Base-by-base conservation (phyloP, 1,284 basidiomycete species). In the Crucibulum cyathiforme region DNA sequence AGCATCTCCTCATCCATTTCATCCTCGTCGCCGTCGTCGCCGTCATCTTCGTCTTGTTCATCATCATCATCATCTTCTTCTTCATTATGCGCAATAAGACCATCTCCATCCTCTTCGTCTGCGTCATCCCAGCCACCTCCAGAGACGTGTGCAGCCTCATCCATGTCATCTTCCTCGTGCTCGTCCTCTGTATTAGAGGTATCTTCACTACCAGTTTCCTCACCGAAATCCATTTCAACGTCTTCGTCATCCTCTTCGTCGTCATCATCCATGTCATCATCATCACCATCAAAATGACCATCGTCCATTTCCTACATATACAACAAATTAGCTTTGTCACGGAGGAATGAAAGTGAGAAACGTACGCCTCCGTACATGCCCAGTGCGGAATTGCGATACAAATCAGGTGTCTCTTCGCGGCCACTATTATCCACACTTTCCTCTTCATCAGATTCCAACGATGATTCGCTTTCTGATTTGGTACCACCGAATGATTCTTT, bases 341-440 rank as follows among this genome's bases (percentile, higher is more conserved):
- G n/a, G 56, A 36, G 53, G 17, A 47, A 47, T 45, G 58, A 36
- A 61, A 56, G 15, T 37, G 9, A 41, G 53, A 38, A 47, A 83
- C 92, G 78, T 80, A 94, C 92, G 45, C 92, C 94, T 67, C 88
- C 90, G 71, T 92, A 94, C 95, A 99, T 96, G 67, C 97, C 98
- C 43, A 99, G 85, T 6, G 95, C 93, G 1, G 97, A 99, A 76
- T 97, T 98, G 60, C 97, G 90, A 77, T 99, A 99, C 24, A 99
- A 81, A 76, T 99, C 95, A 7, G 95, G 94, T 1, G 94, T 95
- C 70, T 94, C 95, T 69, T 93, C 92, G 9, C 90, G 83, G 24
- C 76, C 82, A 37, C 75, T 77, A 24, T 82, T 82, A 47, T 83
- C 83, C 15, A 85, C 83, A 0, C 88, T 87, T 5, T 89, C 90